Evolutionary conservation across 2,329 filamentous ascomycete species (phyloP), one percentile per base, ranked within the genome.

Genomic region (Dothistroma pini): DNA sequence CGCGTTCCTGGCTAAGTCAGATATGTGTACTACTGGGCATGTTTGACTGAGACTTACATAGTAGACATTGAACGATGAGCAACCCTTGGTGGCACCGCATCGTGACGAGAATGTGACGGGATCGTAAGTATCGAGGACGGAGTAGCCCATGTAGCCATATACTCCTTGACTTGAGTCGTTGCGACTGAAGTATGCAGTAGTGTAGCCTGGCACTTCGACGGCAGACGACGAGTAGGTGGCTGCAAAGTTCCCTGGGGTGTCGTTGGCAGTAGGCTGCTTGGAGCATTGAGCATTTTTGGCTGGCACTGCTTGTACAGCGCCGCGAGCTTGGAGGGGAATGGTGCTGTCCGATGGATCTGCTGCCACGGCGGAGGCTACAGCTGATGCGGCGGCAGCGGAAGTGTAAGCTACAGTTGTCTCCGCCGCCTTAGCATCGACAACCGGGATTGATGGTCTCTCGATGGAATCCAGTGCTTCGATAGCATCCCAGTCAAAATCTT

Each of bases 41-140:
- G n/a, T 49, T 16, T 10, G 10, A 16, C 12, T 41, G 14, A 51
- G 47, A 57, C 58, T 53, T 53, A 57, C 58, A 71, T 51, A 51
- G 65, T 71, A 72, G 58, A 63, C 68, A 68, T 74, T 72, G 69
- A 73, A 73, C n/a, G 68, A 63, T 22, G 66, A 70, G 66, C 72
- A 74, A 34, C 71, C 66, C 31, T 64, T 60, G 25, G 63, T 69
- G 53, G 61, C 62, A 51, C 75, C 70, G 57, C 74, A 75, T 35
- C 61, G 56, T 71, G 12, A 68, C 71, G 22, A 69, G 58, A 74
- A 76, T 9, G 58, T 48, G 1, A 44, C 35, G 2, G 68, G 56
- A 56, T 72, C 63, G 65, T 76, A 76, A 12, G 50, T 48, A 21
- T 63, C 57, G 4, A 68, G 59, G n/a, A 64, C 52, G 11, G 61